phyloP scores from a whole-genome alignment of 2,329 filamentous ascomycete species.

The Lasiodiplodia citricola region DNA sequence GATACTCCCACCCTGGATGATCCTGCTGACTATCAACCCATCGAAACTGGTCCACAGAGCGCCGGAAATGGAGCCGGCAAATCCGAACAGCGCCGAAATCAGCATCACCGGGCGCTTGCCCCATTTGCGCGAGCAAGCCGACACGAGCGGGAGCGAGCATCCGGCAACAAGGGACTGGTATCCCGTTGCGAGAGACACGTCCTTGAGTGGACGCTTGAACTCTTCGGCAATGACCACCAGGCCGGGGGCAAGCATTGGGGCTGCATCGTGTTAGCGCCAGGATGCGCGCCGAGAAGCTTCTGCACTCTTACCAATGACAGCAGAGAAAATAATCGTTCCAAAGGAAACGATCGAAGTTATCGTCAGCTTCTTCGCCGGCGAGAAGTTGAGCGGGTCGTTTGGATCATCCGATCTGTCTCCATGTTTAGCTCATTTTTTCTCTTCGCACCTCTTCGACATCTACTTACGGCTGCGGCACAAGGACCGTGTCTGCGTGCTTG shows the following conservation, averaged over 20 bases:
- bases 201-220: constrained; percentile 36
- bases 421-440: not conserved
- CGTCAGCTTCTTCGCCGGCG: constrained; percentile 39
- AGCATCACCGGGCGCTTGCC: constrained; percentile 55
- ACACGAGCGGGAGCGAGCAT: constrained; percentile 35
- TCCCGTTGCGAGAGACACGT: constrained; percentile 45
- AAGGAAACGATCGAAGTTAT: constrained; percentile 42
- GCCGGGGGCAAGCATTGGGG: constrained; percentile 43
- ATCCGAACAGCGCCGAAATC: constrained; percentile 41
- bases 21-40: constrained; percentile 50
- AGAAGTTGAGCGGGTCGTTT: constrained; percentile 46
- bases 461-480: constrained; percentile 42
- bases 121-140: constrained; percentile 51
- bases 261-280: constrained; percentile 22
- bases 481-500: constrained; percentile 40
- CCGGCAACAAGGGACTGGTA: constrained; percentile 44
- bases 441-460: no score
- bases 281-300: constrained; percentile 5
- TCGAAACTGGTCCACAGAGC: constrained; percentile 54
- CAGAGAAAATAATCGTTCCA: constrained; percentile 41
- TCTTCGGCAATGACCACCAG: constrained; percentile 41
- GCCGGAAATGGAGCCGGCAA: constrained; percentile 41
- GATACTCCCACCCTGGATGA: constrained; percentile 50
- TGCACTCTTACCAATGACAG: not conserved
- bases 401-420: constrained; percentile 36